A percentile compares a stretch with the other conserved stretches of the same genome.
Evolutionary conservation across 2,329 filamentous ascomycete species (phyloP).

Genomic region (Nemania bipapillata): DNA sequence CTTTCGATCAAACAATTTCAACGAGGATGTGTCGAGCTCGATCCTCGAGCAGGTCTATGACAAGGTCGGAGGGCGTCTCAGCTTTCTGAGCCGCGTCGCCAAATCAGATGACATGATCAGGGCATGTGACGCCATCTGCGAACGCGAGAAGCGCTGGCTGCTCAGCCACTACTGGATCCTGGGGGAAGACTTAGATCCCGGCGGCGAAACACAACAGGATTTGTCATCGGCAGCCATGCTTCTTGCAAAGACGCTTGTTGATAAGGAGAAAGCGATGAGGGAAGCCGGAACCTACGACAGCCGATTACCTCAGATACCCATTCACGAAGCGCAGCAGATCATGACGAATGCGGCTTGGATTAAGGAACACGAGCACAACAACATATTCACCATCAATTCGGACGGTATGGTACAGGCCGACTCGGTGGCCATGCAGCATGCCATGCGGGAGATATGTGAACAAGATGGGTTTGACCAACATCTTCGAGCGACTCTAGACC

Average conservation of each 20-base stretch:
- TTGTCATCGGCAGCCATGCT: constrained; percentile 67
- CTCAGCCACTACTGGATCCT: constrained; percentile 80
- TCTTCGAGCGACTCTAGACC: constrained; percentile 63
- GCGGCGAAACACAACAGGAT: constrained; percentile 73
- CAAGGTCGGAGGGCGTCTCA: constrained; percentile 64
- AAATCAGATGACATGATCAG: constrained; percentile 63
- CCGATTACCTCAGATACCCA: constrained; percentile 62
- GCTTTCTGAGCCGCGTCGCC: constrained; percentile 65
- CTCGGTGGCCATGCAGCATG: constrained; percentile 68
- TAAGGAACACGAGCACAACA: constrained; percentile 65
- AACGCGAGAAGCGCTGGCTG: constrained; percentile 79
- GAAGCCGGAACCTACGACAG: constrained; percentile 49
- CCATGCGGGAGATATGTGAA: constrained; percentile 64
- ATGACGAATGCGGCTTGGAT: constrained; percentile 70
- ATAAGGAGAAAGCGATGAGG: constrained; percentile 55
- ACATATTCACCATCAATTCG: constrained; percentile 68
- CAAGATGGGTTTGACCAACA: constrained; percentile 64
- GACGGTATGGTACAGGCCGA: constrained; percentile 67
- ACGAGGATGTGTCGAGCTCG: constrained; percentile 54
- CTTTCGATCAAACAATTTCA: constrained; percentile 61
- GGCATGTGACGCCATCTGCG: constrained; percentile 67
- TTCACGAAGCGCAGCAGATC: constrained; percentile 62
- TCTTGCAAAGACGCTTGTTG: constrained; percentile 66
- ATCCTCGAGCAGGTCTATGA: constrained; percentile 64
- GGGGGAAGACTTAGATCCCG: constrained; percentile 74